These are phyloP conservation scores for Streptanthus diversifolius DNA, from an alignment of 345 rosid genomes.

Conservation along the genomic window DNA sequence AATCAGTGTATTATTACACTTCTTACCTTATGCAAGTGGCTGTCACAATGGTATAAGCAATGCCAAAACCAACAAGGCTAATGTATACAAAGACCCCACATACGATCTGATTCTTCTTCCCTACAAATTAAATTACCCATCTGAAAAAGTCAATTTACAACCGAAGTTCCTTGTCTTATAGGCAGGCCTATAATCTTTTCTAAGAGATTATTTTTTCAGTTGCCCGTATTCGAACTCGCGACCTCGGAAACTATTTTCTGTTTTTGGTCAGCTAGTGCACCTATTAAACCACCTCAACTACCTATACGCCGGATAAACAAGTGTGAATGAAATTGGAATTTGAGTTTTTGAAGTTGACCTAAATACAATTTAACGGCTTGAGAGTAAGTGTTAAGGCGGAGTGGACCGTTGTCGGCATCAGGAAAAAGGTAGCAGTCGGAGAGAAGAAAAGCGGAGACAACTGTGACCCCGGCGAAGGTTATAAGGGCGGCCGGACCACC, in stretches of 20 bases:
- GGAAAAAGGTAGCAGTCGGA: constrained; percentile 56
- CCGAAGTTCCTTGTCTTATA: background rate
- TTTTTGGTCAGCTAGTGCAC: background rate
- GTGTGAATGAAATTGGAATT: background rate
- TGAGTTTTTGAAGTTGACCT: constrained; percentile 36
- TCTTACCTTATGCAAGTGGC: constrained; percentile 61
- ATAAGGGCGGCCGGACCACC: constrained; percentile 53
- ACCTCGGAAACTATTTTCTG: background rate
- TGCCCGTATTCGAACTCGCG: background rate
- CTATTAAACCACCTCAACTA: background rate
- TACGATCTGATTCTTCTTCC: constrained; percentile 18
- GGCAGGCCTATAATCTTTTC: background rate
- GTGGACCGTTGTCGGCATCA: constrained; percentile 47
- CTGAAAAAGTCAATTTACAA: background rate
- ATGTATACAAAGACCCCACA: constrained; percentile 62
- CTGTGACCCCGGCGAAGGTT: constrained; percentile 50
- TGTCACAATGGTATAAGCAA: constrained; percentile 67
- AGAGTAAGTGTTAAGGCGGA: constrained; percentile 42
- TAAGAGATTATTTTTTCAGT: background rate
- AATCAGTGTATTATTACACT: background rate
- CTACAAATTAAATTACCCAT: constrained; percentile 6
- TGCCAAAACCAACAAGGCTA: constrained; percentile 40
- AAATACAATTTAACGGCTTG: constrained; percentile 51
- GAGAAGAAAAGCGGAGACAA: constrained; percentile 45
- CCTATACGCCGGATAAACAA: background rate